Base-by-base conservation (phyloP, 169 alveolate genomes). In the Cryptosporidium bovis region DNA sequence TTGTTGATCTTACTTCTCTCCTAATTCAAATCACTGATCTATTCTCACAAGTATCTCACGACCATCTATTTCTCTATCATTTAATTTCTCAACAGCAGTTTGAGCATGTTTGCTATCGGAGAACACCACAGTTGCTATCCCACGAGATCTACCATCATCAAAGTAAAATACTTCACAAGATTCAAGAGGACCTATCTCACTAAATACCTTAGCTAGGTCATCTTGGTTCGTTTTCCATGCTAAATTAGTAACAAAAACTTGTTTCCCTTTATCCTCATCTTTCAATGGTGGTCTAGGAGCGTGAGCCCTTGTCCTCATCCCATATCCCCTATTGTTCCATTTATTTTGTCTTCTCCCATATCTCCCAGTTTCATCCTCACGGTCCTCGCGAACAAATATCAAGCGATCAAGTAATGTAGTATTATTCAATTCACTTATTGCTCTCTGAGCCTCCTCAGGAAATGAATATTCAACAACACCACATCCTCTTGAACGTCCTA, bases 401-500 rank as follows among this genome's bases (percentile, higher is more conserved):
- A 91, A 94, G 24, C 96, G 96, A 85, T 94, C 96, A 82, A 83
- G n/a, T 12, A 27, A 13, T 18, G 65, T 87, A 7, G 96, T 91
- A 50, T 94, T 95, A 62, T 94, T 92, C 27, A 94, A 56, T 69
- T 92, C 95, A 60, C 44, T 71, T 33, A 94, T 94, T 12, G 96
- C 96, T 82, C 93, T 93, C 58, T 84, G 85, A 24, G 96, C 96
- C 40, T 91, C 92, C 66, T 92, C 95, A 12, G 90, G 94, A 29
- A 90, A 87, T 5, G 95, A 93, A 71, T 91, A 94, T 65, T 94
- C 96, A 13, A 94, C 96, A 8, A 94, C 87, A 10, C 96, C 96
- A 83, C 96, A 94, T 16, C 96, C 96, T 93, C 94, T 92, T 67
- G 97, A 94, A 33, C 95, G 90, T 48, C 98, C 98, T 48, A 92